A percentile compares a stretch with the other conserved stretches of the same genome.
Evolutionary conservation across 1,284 basidiomycete genomes (phyloP).

Genomic region (Phenoliferia sp.): DNA sequence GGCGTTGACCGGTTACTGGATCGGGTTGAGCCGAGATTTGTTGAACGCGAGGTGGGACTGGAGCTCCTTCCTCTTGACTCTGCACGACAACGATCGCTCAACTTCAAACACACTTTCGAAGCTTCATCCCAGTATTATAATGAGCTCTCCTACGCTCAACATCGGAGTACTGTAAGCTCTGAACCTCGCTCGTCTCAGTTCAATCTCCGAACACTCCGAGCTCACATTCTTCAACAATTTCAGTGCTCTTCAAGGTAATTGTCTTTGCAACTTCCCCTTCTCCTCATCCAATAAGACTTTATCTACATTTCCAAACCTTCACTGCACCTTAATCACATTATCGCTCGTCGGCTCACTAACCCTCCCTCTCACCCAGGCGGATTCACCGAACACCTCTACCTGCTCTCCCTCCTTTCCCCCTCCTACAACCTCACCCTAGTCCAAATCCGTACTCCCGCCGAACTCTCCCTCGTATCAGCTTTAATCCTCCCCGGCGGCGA

Average conservation of each 20-base stretch:
- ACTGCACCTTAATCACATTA: not conserved
- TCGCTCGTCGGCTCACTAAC: conserved; percentile 62
- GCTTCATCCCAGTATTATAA: not conserved
- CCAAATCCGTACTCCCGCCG: conserved; percentile 70
- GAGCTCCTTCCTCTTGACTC: too few relatives aligned
- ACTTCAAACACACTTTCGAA: not conserved
- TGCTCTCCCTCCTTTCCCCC: conserved; percentile 55
- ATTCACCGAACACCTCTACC: conserved; percentile 78
- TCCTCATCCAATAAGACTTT: not conserved
- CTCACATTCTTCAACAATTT: not conserved
- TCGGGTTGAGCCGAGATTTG: too few relatives aligned
- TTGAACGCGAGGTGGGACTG: too few relatives aligned
- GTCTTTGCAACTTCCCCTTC: not conserved
- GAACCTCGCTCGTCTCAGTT: not conserved
- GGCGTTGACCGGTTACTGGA: too few relatives aligned
- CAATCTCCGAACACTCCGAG: not conserved
- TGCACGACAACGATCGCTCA: too few relatives aligned
- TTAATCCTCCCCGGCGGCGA: conserved; percentile 87
- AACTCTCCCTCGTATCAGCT: conserved; percentile 71
- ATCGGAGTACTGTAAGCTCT: conserved; percentile 27
- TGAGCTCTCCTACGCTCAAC: not conserved
- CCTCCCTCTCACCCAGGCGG: conserved; percentile 54
- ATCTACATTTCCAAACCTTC: not conserved
- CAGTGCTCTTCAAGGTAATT: not conserved
- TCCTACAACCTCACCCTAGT: conserved; percentile 41